Evolutionary conservation across 2,329 filamentous ascomycete genomes (phyloP).

Genomic region (Neofusicoccum ribis): DNA sequence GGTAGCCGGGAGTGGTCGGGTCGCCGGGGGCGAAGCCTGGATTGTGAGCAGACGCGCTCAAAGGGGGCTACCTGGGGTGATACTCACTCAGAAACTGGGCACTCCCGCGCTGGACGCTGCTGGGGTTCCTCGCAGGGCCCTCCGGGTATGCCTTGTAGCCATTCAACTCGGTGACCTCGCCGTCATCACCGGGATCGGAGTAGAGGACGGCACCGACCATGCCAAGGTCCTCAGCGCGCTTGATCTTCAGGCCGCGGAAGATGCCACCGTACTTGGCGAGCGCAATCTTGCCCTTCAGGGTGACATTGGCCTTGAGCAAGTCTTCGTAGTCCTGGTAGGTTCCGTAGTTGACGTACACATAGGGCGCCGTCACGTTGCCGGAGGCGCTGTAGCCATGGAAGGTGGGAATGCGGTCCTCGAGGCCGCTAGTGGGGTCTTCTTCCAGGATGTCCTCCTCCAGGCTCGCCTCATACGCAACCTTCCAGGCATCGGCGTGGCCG

Average conservation of each 20-base stretch:
- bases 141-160: slow-evolving; percentile 78
- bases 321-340: slow-evolving; percentile 85
- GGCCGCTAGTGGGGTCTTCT: slow-evolving; percentile 75
- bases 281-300: slow-evolving; percentile 80
- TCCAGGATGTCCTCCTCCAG: slow-evolving; percentile 82
- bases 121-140: slow-evolving; percentile 83
- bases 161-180: slow-evolving; percentile 75
- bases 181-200: slow-evolving; percentile 87
- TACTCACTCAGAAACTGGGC: slow-evolving; percentile 59
- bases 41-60: background rate
- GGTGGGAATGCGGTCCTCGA: slow-evolving; percentile 74
- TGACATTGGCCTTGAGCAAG: slow-evolving; percentile 71
- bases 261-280: slow-evolving; percentile 81
- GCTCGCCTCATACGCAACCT: slow-evolving; percentile 74
- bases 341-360: slow-evolving; percentile 90
- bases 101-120: slow-evolving; percentile 86
- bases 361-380: slow-evolving; percentile 85
- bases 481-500: slow-evolving; percentile 46
- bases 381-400: slow-evolving; percentile 95
- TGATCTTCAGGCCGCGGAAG: slow-evolving; percentile 89
- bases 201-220: slow-evolving; percentile 86
- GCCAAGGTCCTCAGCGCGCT: slow-evolving; percentile 85
- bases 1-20: slow-evolving; percentile 90
- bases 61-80: background rate
- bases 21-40: slow-evolving; percentile 65